Conservation (phyloP, 768 basidiomycete species). For the Ephemerocybe angulata region DNA sequence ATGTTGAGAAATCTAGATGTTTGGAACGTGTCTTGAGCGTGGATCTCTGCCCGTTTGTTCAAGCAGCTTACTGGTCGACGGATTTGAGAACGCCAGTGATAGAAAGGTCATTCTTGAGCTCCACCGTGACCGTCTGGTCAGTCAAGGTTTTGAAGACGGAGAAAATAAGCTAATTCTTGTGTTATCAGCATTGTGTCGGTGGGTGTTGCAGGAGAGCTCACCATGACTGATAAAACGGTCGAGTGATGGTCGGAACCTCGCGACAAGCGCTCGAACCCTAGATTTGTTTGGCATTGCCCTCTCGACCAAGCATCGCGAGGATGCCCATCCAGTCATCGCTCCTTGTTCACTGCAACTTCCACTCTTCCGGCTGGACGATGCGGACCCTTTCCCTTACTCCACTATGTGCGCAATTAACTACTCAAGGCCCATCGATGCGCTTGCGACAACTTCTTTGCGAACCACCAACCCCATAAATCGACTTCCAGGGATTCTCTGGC, state of each 20-base stretch:
- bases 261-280: background rate
- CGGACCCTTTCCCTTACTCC: no score
- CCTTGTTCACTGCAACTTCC: no score
- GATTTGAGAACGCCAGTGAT: slow-evolving; percentile 95
- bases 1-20: slow-evolving; percentile 84
- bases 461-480: no score
- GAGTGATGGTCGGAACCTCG: background rate
- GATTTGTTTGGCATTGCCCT: background rate
- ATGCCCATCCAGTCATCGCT: no score
- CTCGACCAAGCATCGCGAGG: background rate
- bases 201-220: background rate
- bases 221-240: background rate
- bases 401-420: no score
- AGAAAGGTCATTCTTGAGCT: slow-evolving; percentile 97
- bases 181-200: background rate
- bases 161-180: slow-evolving; percentile 69
- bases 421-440: no score
- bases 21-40: slow-evolving; percentile 1
- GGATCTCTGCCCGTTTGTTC: slow-evolving; percentile 4
- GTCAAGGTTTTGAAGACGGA: slow-evolving; percentile 99
- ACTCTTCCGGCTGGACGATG: no score
- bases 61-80: slow-evolving; percentile 83
- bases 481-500: no score
- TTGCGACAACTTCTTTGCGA: no score
- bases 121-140: slow-evolving; percentile 94